A percentile compares a stretch with the other conserved stretches of the same genome.
Evolutionary conservation across 2,329 filamentous ascomycete genomes (phyloP).

Genomic region (Ophiosphaerella korrae): DNA sequence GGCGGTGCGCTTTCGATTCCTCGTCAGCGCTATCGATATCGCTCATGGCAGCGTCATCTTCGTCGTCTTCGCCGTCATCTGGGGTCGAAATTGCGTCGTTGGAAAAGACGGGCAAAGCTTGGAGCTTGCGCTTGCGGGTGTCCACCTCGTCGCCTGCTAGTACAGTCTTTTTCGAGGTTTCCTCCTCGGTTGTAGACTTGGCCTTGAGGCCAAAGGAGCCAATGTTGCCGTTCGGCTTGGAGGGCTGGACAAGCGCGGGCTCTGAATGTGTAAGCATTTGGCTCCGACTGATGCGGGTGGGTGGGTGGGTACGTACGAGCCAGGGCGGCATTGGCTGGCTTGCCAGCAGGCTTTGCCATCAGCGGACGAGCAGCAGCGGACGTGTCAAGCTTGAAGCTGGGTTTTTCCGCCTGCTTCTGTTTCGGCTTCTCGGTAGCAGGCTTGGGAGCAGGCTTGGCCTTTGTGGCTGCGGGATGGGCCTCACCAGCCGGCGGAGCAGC

Average conservation of each 20-base stretch:
- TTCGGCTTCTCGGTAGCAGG: constrained; percentile 80
- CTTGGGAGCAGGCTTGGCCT: constrained; percentile 86
- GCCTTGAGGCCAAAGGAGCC: constrained; percentile 80
- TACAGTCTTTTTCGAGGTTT: constrained; percentile 75
- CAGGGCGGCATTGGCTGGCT: constrained; percentile 22
- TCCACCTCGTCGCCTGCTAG: constrained; percentile 83
- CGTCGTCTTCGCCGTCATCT: constrained; percentile 65
- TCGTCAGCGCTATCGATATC: constrained; percentile 87
- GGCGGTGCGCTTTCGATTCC: constrained; percentile 80
- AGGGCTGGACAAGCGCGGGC: constrained; percentile 57
- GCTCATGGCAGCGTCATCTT: constrained; percentile 74
- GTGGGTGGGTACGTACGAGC: constrained; percentile 16
- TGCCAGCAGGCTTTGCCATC: constrained; percentile 33
- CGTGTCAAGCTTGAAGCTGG: constrained; percentile 47
- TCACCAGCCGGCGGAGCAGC: constrained; percentile 26
- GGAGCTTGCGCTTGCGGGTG: constrained; percentile 78
- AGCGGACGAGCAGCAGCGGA: constrained; percentile 37
- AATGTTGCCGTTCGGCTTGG: constrained; percentile 73
- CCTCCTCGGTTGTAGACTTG: constrained; percentile 69
- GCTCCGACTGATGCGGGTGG: not conserved
- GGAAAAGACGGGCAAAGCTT: constrained; percentile 80
- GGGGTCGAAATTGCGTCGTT: constrained; percentile 46
- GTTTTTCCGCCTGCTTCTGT: constrained; percentile 51
- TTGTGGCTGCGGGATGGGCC: constrained; percentile 56
- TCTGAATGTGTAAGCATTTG: constrained; percentile 28